Evolutionary conservation across 352 stramenopile species (phyloP).

Genomic region (Phytophthora ohioensis): DNA sequence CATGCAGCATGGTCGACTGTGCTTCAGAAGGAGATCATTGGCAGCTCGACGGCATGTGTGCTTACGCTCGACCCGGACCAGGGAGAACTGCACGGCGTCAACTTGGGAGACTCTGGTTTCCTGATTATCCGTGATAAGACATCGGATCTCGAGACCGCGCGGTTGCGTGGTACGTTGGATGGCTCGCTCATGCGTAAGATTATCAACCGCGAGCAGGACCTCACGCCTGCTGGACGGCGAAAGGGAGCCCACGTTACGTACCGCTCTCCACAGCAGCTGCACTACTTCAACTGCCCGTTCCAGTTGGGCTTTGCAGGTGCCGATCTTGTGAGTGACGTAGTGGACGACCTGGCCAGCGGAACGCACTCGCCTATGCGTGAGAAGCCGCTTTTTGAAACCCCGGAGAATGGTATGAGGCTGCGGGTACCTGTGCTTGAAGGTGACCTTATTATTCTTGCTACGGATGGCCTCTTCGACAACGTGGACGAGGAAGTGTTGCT

Average conservation of each 20-base stretch:
- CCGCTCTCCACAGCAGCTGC: conserved; percentile 96
- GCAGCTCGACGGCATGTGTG: conserved; percentile 93
- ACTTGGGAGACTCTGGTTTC: conserved; percentile 95
- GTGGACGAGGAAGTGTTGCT: conserved; percentile 87
- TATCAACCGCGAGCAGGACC: conserved; percentile 64
- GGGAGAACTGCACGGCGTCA: conserved; percentile 94
- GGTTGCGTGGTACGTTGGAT: conserved; percentile 74
- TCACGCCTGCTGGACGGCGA: conserved; percentile 73
- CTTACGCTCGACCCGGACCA: conserved; percentile 91
- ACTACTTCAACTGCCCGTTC: conserved; percentile 98
- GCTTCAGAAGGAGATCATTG: conserved; percentile 93
- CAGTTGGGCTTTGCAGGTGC: conserved; percentile 80
- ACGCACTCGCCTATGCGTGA: conserved; percentile 67
- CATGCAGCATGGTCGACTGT: conserved; percentile 80
- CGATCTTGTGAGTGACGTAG: conserved; percentile 57
- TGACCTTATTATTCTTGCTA: conserved; percentile 97
- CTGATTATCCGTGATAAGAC: conserved; percentile 85
- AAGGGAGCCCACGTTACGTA: conserved; percentile 90
- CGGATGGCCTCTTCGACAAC: conserved; percentile 98
- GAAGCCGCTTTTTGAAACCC: conserved; percentile 93
- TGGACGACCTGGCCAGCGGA: conserved; percentile 53
- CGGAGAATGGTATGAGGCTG: conserved; percentile 91
- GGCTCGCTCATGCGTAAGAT: conserved; percentile 80
- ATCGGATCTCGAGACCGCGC: conserved; percentile 70
- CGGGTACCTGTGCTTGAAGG: conserved; percentile 93